A percentile compares a stretch with the other conserved stretches of the same genome.
These are phyloP conservation scores for Trypanosoma theileri DNA, from an alignment of 208 protist genomes.

Conservation along the genomic window DNA sequence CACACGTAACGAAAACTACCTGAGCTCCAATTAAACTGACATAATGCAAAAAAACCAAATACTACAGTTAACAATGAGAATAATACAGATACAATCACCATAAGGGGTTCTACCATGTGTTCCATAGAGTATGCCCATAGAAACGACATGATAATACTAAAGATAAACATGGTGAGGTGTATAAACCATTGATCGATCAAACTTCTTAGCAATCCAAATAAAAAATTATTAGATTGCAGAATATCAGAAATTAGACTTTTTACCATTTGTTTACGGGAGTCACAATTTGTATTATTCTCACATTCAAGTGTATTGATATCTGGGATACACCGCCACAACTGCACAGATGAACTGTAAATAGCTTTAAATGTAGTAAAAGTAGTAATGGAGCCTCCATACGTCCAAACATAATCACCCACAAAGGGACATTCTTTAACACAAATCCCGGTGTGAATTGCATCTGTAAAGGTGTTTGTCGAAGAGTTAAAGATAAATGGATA, in stretches of 20 bases:
- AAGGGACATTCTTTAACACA: slow-evolving; percentile 20
- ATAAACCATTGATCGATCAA: slow-evolving; percentile 10
- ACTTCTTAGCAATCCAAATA: slow-evolving; percentile 4
- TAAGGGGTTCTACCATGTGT: slow-evolving; percentile 17
- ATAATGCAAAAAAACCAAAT: slow-evolving; percentile 1
- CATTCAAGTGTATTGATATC: slow-evolving; percentile 8
- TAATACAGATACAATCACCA: slow-evolving; percentile 18
- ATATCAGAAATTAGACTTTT: not conserved
- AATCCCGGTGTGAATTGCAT: slow-evolving; percentile 16
- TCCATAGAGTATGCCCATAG: slow-evolving; percentile 29
- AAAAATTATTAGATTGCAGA: not conserved
- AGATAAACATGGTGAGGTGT: not conserved
- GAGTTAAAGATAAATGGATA: slow-evolving; percentile 16
- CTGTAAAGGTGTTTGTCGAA: not conserved
- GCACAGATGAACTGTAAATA: slow-evolving; percentile 1
- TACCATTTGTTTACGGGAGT: not conserved
- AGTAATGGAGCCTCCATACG: slow-evolving; percentile 8
- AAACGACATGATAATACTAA: slow-evolving; percentile 19
- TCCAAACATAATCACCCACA: slow-evolving; percentile 7
- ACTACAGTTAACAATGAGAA: slow-evolving; percentile 14
- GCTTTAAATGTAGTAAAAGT: not conserved
- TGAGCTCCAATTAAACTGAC: not conserved
- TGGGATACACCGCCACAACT: slow-evolving; percentile 11
- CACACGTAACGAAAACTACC: slow-evolving; percentile 13
- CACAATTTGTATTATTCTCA: not conserved